Conservation (phyloP, 352 stramenopile species). For the Pythium volutum region DNA sequence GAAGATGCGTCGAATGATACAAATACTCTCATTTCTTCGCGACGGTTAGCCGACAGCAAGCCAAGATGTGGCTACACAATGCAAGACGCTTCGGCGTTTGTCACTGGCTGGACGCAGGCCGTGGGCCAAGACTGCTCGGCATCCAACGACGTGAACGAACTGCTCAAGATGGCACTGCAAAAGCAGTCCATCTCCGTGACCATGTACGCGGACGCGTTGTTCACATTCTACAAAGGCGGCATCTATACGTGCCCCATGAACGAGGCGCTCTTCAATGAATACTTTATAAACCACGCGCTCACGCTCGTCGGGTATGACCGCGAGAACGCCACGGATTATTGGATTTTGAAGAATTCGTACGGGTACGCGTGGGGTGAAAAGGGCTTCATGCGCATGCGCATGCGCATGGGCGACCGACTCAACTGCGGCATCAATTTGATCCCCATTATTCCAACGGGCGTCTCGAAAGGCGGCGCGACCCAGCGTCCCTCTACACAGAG, state of each 20-base stretch:
- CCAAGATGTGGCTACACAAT: too few relatives aligned
- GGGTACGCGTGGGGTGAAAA: conserved; percentile 59
- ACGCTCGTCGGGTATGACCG: conserved; percentile 67
- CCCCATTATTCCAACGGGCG: too few relatives aligned
- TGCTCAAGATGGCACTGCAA: conserved; percentile 70
- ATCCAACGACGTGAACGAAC: conserved; percentile 34
- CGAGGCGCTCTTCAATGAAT: too few relatives aligned
- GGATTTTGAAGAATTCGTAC: conserved; percentile 86
- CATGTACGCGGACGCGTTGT: conserved; percentile 68
- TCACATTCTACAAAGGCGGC: conserved; percentile 79
- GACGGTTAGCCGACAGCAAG: too few relatives aligned
- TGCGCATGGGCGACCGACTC: conserved; percentile 63
- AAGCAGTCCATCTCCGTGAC: conserved; percentile 72
- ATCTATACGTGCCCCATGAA: conserved; percentile 69
- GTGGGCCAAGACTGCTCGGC: conserved; percentile 50
- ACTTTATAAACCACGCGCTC: too few relatives aligned
- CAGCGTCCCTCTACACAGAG: too few relatives aligned
- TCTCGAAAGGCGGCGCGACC: too few relatives aligned
- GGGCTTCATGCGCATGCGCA: conserved; percentile 51
- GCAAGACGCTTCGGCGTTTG: conserved; percentile 57
- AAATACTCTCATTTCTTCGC: too few relatives aligned
- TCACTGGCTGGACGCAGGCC: conserved; percentile 63
- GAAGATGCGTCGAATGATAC: too few relatives aligned
- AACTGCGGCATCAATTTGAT: conserved; percentile 81
- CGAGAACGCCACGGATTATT: conserved; percentile 46